Percentiles rank a stretch among this genome's conserved stretches.
phyloP scores from a whole-genome alignment of 148 eudicot genomes.

The Tetragonia tetragonoides region DNA sequence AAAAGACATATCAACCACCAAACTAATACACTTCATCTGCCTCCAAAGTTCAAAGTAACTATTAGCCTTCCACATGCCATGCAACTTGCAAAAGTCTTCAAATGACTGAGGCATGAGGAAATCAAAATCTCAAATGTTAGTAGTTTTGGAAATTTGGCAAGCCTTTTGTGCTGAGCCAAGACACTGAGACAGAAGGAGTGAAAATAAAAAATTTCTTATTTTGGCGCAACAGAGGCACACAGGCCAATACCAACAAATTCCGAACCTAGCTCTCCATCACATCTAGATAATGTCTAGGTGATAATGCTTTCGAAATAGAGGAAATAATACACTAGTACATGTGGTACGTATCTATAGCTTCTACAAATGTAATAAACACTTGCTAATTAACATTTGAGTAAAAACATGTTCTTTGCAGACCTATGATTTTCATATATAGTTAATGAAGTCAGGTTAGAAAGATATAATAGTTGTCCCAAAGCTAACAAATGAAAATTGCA shows the following conservation, averaged over 20 bases:
- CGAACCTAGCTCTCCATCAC: too few species aligned
- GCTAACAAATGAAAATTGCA: not conserved
- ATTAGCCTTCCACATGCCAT: not conserved
- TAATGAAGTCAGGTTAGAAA: not conserved
- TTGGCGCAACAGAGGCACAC: too few species aligned
- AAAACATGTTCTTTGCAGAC: not conserved
- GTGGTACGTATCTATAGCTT: not conserved
- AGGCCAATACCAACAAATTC: too few species aligned
- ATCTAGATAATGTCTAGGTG: not conserved
- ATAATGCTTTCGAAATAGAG: not conserved
- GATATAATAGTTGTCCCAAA: conserved; percentile 3
- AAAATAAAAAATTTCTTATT: too few species aligned
- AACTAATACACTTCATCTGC: not conserved
- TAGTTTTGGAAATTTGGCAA: not conserved
- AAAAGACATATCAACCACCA: not conserved
- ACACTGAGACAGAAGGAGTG: too few species aligned
- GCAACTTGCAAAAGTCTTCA: conserved; percentile 10
- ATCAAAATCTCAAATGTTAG: not conserved
- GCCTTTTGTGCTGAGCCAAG: not conserved
- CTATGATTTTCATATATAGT: not conserved
- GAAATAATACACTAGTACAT: not conserved
- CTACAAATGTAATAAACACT: not conserved
- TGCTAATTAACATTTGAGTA: not conserved
- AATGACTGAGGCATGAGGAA: not conserved
- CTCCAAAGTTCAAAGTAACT: not conserved